A percentile compares a stretch with the other conserved stretches of the same genome.
Conservation (phyloP, 1,284 basidiomycete genomes). For the Puccinia coronata region DNA sequence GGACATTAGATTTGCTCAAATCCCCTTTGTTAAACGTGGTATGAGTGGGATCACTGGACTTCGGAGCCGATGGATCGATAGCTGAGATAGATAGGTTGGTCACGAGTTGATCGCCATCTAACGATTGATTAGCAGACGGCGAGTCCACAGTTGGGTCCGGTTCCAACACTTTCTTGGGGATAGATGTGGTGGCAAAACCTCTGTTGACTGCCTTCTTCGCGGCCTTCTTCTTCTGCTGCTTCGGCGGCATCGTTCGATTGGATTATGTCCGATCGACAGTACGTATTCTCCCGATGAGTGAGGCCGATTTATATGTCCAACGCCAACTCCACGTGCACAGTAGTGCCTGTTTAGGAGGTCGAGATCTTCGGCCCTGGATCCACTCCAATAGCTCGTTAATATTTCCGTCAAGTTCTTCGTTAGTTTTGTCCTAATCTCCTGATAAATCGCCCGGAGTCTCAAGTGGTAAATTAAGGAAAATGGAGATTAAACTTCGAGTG, state of each 20-base stretch:
- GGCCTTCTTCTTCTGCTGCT: constrained; percentile 38
- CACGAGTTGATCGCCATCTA: constrained; percentile 46
- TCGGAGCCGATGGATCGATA: constrained; percentile 44
- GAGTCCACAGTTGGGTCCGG: constrained; percentile 56
- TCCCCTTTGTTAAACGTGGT: background rate
- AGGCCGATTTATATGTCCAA: background rate
- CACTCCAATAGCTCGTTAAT: background rate
- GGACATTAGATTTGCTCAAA: background rate
- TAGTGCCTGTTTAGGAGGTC: background rate
- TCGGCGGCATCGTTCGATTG: constrained; percentile 34
- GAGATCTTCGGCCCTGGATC: background rate
- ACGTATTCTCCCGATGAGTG: background rate
- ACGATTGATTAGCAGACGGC: constrained; percentile 51
- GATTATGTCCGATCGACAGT: background rate
- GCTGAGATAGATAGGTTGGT: constrained; percentile 48
- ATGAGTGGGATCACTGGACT: constrained; percentile 37
- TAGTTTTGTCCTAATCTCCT: background rate
- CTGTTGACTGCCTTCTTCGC: constrained; percentile 57
- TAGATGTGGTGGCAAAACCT: constrained; percentile 84
- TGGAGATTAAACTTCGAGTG: background rate
- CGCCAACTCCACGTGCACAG: background rate
- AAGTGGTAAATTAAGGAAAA: background rate
- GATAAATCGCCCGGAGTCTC: background rate
- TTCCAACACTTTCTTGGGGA: constrained; percentile 72
- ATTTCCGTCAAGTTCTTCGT: background rate